phyloP scores from a whole-genome alignment of 495 filamentous ascomycete genomes.

The Trichodelitschia bisporula region DNA sequence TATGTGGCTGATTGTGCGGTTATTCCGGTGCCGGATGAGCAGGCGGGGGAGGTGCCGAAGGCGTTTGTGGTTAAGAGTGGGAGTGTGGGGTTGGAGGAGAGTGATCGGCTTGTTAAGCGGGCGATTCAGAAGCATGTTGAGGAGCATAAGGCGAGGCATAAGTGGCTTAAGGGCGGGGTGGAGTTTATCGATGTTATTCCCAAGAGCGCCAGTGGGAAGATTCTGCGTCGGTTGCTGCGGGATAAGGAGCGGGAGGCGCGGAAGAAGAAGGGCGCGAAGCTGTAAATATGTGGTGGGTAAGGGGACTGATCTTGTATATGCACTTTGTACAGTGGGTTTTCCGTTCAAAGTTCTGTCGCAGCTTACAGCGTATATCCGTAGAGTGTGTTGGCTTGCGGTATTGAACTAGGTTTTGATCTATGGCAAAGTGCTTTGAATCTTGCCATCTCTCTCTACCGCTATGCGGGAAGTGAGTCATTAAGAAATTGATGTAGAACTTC shows the following conservation, averaged over 20 bases:
- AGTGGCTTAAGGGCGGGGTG: conserved; percentile 72
- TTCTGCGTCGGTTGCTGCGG: conserved; percentile 52
- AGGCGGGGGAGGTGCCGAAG: conserved; percentile 64
- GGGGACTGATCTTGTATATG: no score
- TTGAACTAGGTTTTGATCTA: no score
- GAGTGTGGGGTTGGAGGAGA: conserved; percentile 29
- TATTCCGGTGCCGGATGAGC: conserved; percentile 51
- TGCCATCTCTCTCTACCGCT: no score
- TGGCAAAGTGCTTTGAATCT: no score
- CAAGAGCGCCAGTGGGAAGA: conserved; percentile 87
- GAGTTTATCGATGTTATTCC: conserved; percentile 54
- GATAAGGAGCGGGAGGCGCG: conserved; percentile 54
- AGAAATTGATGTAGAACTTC: no score
- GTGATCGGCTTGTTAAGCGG: conserved; percentile 29
- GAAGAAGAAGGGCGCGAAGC: conserved; percentile 32
- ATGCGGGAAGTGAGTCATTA: no score
- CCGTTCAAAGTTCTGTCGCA: no score
- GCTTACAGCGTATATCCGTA: no score
- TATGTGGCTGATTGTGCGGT: conserved; percentile 65
- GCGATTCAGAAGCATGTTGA: conserved; percentile 56
- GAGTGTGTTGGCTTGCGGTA: no score
- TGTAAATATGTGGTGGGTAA: no score
- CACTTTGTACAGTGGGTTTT: no score
- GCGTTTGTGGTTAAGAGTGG: conserved; percentile 61
- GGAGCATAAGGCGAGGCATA: conserved; percentile 63